phyloP scores from a whole-genome alignment of 2,329 filamentous ascomycete genomes.

The Fusarium sublunatum region DNA sequence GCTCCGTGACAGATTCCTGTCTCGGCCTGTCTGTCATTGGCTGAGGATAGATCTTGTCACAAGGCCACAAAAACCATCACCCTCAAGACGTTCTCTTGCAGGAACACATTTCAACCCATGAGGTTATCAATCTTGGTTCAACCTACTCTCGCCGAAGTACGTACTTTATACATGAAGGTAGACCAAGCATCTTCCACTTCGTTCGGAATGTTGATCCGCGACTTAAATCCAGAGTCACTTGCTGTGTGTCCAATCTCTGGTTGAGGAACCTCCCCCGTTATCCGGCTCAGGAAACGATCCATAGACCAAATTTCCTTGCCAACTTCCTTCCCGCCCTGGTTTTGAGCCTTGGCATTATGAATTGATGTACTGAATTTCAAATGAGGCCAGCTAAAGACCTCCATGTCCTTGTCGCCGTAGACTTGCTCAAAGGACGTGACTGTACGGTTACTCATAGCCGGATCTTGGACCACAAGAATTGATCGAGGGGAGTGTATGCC shows the following conservation, averaged over 20 bases:
- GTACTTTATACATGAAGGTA: slow-evolving; percentile 2
- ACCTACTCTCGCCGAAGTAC: too few relatives aligned
- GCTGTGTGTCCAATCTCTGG: fast-evolving
- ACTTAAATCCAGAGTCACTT: not conserved
- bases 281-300: slow-evolving; percentile 14
- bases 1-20: too few relatives aligned
- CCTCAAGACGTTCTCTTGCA: too few relatives aligned
- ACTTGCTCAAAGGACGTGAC: not conserved
- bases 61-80: too few relatives aligned
- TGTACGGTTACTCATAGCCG: slow-evolving; percentile 19
- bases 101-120: too few relatives aligned
- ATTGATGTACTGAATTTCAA: fast-evolving
- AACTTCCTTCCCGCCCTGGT: fast-evolving
- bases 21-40: too few relatives aligned
- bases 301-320: slow-evolving; percentile 20
- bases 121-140: too few relatives aligned
- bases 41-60: too few relatives aligned
- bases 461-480: slow-evolving; percentile 14
- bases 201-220: slow-evolving; percentile 1
- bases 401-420: fast-evolving
- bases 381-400: slow-evolving; percentile 1
- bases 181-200: slow-evolving; percentile 35
- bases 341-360: fast-evolving
- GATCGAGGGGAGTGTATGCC: not conserved
- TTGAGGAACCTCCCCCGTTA: not conserved